phyloP scores from a whole-genome alignment of 768 basidiomycete genomes.

The Tubosaeta sp. region DNA sequence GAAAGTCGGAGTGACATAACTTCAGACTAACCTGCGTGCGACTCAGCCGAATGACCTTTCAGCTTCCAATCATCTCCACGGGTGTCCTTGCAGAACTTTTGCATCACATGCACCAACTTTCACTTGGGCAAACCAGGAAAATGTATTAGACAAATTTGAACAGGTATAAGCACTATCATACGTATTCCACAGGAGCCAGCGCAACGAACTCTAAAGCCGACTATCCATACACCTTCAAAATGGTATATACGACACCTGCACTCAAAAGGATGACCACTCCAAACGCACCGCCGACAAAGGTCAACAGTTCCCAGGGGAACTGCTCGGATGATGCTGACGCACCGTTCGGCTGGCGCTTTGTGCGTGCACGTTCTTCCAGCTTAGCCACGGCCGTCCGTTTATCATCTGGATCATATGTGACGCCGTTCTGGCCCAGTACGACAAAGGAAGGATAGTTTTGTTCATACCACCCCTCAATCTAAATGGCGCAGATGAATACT shows the following conservation, averaged over 20 bases:
- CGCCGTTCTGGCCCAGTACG: slow-evolving; percentile 15
- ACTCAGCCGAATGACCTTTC: too few species aligned
- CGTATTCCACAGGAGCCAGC: not conserved
- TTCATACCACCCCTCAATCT: slow-evolving; percentile 95
- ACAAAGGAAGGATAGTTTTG: slow-evolving; percentile 93
- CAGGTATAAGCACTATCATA: not conserved
- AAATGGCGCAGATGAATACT: slow-evolving; percentile 8
- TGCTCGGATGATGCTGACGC: slow-evolving; percentile 1
- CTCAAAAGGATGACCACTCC: slow-evolving; percentile 25
- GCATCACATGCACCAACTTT: not conserved
- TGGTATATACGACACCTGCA: slow-evolving; percentile 18
- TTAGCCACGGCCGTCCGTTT: slow-evolving; percentile 51
- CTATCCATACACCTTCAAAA: slow-evolving; percentile 23
- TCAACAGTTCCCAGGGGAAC: slow-evolving; percentile 30
- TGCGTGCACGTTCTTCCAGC: slow-evolving; percentile 39
- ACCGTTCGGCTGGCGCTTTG: slow-evolving; percentile 16
- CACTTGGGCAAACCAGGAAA: not conserved
- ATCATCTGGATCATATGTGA: slow-evolving; percentile 47
- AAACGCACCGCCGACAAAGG: slow-evolving; percentile 27
- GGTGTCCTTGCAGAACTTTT: too few species aligned
- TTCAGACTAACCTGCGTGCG: not conserved
- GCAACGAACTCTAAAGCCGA: not conserved
- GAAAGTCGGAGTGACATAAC: not conserved
- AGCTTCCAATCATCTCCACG: too few species aligned
- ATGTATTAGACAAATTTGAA: not conserved